These are phyloP conservation scores for Ogataea chonburiensis DNA, from an alignment of 805 yeast species.

Conservation along the genomic window DNA sequence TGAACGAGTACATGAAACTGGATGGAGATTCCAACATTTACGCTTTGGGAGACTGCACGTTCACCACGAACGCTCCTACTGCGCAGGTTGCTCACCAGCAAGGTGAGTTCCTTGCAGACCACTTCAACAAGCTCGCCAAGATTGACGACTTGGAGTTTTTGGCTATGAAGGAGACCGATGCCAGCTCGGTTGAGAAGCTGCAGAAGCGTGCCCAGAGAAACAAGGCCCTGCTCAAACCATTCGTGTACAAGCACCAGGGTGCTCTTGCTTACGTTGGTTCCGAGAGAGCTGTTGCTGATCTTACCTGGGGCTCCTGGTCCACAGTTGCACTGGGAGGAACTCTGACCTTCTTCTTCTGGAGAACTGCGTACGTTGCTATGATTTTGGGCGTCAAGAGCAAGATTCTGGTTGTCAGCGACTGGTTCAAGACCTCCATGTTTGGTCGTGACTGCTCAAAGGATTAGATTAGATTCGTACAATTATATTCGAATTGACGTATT, in stretches of 20 bases:
- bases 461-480: slow-evolving; percentile 46
- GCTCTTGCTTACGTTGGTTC: slow-evolving; percentile 90
- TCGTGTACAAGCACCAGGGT: slow-evolving; percentile 84
- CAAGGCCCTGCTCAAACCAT: slow-evolving; percentile 50
- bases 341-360: slow-evolving; percentile 88
- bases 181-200: slow-evolving; percentile 43
- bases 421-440: slow-evolving; percentile 81
- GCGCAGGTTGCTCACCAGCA: slow-evolving; percentile 97
- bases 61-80: slow-evolving; percentile 87
- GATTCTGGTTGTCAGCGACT: slow-evolving; percentile 78
- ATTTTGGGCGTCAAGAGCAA: slow-evolving; percentile 85
- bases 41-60: slow-evolving; percentile 92
- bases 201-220: slow-evolving; percentile 43
- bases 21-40: slow-evolving; percentile 76
- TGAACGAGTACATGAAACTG: slow-evolving; percentile 76
- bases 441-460: slow-evolving; percentile 94
- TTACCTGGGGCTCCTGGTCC: slow-evolving; percentile 76
- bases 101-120: slow-evolving; percentile 74
- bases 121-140: slow-evolving; percentile 62
- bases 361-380: slow-evolving; percentile 90
- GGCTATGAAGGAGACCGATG: slow-evolving; percentile 39
- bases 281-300: slow-evolving; percentile 90
- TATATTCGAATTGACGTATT: slow-evolving; percentile 8
- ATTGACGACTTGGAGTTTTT: slow-evolving; percentile 55
- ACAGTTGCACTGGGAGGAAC: slow-evolving; percentile 80